These are phyloP conservation scores for Yamadazyma pseudoaaseri DNA, from an alignment of 1,139 yeast genomes.

Conservation along the genomic window DNA sequence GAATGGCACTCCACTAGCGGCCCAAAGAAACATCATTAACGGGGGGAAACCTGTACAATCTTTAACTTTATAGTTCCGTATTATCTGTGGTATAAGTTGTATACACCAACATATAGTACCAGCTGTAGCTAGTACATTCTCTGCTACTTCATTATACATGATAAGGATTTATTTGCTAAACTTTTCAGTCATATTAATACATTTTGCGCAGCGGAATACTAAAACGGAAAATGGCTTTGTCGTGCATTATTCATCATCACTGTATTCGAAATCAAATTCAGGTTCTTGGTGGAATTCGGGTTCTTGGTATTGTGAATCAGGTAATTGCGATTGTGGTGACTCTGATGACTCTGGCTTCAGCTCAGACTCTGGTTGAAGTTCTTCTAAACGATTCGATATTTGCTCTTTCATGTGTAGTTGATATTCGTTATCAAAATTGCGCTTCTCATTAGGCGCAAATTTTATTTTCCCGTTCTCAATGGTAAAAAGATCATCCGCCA, in stretches of 20 bases:
- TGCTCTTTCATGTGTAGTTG: too few species aligned
- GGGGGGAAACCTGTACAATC: slow-evolving; percentile 87
- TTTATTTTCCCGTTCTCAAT: neutral
- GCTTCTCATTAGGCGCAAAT: neutral
- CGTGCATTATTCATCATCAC: slow-evolving; percentile 10
- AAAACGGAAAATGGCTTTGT: neutral
- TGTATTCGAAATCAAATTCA: slow-evolving; percentile 17
- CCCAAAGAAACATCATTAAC: slow-evolving; percentile 81
- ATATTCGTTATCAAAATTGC: neutral
- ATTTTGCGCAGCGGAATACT: slow-evolving; percentile 1
- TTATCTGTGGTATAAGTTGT: slow-evolving; percentile 83
- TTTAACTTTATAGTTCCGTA: slow-evolving; percentile 68
- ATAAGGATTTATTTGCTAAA: too few species aligned
- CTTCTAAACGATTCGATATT: too few species aligned
- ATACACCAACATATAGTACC: slow-evolving; percentile 93
- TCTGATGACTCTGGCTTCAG: too few species aligned
- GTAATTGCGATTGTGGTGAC: too few species aligned
- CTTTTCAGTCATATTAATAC: too few species aligned
- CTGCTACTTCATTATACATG: slow-evolving; percentile 42
- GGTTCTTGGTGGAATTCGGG: too few species aligned
- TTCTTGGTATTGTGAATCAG: too few species aligned
- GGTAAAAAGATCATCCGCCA: neutral
- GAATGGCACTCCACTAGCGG: slow-evolving; percentile 79
- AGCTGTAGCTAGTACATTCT: slow-evolving; percentile 80
- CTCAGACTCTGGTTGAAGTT: too few species aligned